phyloP scores from a whole-genome alignment of 73 alveolate species.

The Blepharisma stoltei region DNA sequence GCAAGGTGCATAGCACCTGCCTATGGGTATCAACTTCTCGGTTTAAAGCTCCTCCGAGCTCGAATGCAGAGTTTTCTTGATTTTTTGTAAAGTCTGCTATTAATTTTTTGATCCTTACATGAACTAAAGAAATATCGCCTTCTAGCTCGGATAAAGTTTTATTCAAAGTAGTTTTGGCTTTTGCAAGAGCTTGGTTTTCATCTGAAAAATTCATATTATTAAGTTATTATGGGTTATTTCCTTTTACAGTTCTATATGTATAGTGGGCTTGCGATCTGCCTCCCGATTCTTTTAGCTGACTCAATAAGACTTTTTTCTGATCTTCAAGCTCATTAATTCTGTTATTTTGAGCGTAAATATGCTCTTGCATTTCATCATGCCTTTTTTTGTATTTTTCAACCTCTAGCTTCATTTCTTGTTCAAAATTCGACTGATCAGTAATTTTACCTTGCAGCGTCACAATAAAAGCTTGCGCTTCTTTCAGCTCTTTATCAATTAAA shows the following conservation, averaged over 20 bases:
- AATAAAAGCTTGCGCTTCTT: slow-evolving; percentile 43
- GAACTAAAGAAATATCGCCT: neutral
- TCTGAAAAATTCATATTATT: slow-evolving; percentile 1
- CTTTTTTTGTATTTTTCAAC: slow-evolving; percentile 54
- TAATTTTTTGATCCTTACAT: neutral
- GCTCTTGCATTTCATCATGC: slow-evolving; percentile 67
- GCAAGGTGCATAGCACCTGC: slow-evolving; percentile 10
- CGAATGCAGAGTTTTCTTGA: slow-evolving; percentile 24
- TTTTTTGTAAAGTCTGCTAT: neutral
- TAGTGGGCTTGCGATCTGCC: slow-evolving; percentile 34
- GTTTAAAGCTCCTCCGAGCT: neutral
- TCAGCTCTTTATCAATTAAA: slow-evolving; percentile 47
- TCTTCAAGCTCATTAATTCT: slow-evolving; percentile 67
- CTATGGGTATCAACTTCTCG: slow-evolving; percentile 1
- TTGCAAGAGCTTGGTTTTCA: slow-evolving; percentile 5
- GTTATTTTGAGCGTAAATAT: slow-evolving; percentile 57
- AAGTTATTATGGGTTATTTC: neutral
- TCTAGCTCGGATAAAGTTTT: slow-evolving; percentile 22
- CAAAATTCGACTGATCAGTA: slow-evolving; percentile 4
- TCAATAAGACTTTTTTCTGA: slow-evolving; percentile 59
- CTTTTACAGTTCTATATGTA: slow-evolving; percentile 12
- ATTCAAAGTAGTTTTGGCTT: neutral
- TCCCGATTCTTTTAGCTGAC: slow-evolving; percentile 54
- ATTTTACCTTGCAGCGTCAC: slow-evolving; percentile 33
- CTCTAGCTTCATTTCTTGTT: slow-evolving; percentile 46